Conservation (phyloP, 805 yeast genomes). For the Blastobotrys robertii region DNA sequence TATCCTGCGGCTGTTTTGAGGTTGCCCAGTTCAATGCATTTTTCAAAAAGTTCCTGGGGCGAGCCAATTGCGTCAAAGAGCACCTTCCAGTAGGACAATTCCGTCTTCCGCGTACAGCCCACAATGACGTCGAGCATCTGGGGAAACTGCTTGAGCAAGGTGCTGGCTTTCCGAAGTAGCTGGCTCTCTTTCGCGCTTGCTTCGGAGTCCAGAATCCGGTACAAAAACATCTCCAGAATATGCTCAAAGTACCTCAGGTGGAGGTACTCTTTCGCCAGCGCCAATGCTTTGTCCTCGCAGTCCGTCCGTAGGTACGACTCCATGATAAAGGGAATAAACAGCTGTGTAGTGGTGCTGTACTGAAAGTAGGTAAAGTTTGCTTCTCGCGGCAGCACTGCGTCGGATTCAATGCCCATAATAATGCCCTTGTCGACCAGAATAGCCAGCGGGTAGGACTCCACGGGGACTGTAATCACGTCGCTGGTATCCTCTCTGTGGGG, state of each 20-base stretch:
- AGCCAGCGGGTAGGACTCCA: constrained; percentile 44
- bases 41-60: constrained; percentile 28
- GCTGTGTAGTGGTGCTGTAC: constrained; percentile 23
- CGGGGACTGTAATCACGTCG: constrained; percentile 17
- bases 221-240: constrained; percentile 32
- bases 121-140: constrained; percentile 30
- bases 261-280: constrained; percentile 22
- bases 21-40: constrained; percentile 25
- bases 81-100: constrained; percentile 42
- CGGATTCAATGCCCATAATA: constrained; percentile 41
- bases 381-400: constrained; percentile 27
- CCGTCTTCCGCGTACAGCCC: constrained; percentile 49
- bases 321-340: constrained; percentile 25
- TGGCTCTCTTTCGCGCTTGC: constrained; percentile 4
- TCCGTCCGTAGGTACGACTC: constrained; percentile 21
- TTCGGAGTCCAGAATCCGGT: constrained; percentile 25
- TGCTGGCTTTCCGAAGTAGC: constrained; percentile 17
- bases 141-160: constrained; percentile 27
- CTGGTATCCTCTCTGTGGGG: constrained; percentile 1
- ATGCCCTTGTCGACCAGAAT: constrained; percentile 38
- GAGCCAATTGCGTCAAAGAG: constrained; percentile 30
- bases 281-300: constrained; percentile 14
- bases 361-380: constrained; percentile 26
- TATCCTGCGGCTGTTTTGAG: constrained; percentile 34
- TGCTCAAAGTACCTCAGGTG: constrained; percentile 32